Evolutionary conservation across 768 basidiomycete genomes (phyloP).

Genomic region (Galerina marginata): DNA sequence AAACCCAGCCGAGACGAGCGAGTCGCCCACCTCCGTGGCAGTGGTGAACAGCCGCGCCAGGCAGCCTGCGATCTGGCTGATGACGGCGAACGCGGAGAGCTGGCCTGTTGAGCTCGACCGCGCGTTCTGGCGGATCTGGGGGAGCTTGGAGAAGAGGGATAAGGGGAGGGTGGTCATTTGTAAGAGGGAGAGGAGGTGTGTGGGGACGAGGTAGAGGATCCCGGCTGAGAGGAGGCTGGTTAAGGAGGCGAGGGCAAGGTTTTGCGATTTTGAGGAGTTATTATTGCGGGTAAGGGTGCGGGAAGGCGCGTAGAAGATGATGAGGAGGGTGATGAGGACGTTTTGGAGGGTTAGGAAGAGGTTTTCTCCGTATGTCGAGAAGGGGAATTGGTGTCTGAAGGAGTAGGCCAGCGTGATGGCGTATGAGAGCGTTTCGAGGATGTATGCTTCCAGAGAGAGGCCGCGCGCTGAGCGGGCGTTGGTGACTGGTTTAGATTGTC

Average conservation of each 20-base stretch:
- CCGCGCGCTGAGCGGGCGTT: constrained; percentile 81
- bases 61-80: constrained; percentile 88
- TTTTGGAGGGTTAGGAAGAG: constrained; percentile 92
- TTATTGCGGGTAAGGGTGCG: constrained; percentile 23
- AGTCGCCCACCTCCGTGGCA: constrained; percentile 85
- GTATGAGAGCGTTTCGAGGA: constrained; percentile 90
- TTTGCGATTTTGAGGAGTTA: constrained; percentile 35
- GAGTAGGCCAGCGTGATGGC: constrained; percentile 91
- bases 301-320: constrained; percentile 65
- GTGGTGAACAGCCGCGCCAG: constrained; percentile 94
- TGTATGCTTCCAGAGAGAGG: constrained; percentile 83
- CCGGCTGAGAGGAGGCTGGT: constrained; percentile 34
- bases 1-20: constrained; percentile 82
- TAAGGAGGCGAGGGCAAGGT: constrained; percentile 37
- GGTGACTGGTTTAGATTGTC: constrained; percentile 54
- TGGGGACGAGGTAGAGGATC: constrained; percentile 54
- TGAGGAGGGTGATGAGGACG: constrained; percentile 85
- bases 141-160: constrained; percentile 90
- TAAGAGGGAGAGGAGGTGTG: constrained; percentile 62
- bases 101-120: constrained; percentile 85
- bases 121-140: constrained; percentile 88
- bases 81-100: constrained; percentile 90
- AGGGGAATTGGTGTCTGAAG: constrained; percentile 84
- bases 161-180: constrained; percentile 91
- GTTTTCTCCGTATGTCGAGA: constrained; percentile 98